Percentiles rank a stretch among this genome's conserved stretches.
Evolutionary conservation across 257 asterid species (phyloP).

Genomic region (Plantago elongata): DNA sequence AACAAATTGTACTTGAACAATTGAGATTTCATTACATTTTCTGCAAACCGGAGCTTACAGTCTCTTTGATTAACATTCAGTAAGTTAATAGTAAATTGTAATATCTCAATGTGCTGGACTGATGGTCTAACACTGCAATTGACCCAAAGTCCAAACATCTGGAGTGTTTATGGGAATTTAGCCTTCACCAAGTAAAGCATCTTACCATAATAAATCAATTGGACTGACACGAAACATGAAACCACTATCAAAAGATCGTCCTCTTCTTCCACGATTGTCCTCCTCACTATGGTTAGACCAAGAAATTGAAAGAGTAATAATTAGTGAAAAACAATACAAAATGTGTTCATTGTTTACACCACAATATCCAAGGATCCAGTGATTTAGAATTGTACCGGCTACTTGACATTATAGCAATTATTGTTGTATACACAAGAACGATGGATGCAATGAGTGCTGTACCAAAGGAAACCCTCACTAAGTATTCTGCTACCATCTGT

Average conservation of each 20-base stretch:
- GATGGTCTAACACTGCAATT: no score
- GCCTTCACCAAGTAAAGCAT: neutral
- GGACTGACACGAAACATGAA: constrained; percentile 59
- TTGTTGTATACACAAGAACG: constrained; percentile 77
- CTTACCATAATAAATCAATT: constrained; percentile 79
- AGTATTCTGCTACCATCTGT: constrained; percentile 84
- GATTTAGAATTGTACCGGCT: constrained; percentile 53
- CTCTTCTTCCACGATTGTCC: constrained; percentile 79
- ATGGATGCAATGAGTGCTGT: constrained; percentile 96
- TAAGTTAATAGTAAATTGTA: no score
- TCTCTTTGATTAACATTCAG: no score
- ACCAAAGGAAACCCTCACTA: constrained; percentile 91
- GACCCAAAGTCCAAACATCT: no score
- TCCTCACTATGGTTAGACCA: constrained; percentile 52
- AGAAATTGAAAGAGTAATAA: neutral
- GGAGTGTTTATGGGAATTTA: no score
- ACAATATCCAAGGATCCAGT: constrained; percentile 16
- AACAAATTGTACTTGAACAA: no score
- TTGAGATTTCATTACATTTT: no score
- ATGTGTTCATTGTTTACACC: neutral
- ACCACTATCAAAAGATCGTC: constrained; percentile 67
- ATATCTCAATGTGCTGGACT: no score
- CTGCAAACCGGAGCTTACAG: no score
- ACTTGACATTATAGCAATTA: constrained; percentile 70
- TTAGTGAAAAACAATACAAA: constrained; percentile 4